Evolutionary conservation across 139 green algal genomes (phyloP).

Genomic region (Chlorella sp.): DNA sequence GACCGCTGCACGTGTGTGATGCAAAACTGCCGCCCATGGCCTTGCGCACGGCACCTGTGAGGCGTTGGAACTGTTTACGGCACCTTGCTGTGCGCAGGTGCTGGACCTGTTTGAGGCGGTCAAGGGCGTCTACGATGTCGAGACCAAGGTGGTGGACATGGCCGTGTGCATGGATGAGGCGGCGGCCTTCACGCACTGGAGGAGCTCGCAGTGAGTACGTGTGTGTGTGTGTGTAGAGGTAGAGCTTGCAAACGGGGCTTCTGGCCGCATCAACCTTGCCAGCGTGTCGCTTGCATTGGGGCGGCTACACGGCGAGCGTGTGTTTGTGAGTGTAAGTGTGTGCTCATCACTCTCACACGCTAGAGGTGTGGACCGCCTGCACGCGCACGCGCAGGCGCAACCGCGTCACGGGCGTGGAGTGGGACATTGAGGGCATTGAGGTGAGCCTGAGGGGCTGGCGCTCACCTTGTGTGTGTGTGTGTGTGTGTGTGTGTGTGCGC

Average conservation of each 20-base stretch:
- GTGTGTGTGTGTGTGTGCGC: too few species aligned
- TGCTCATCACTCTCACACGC: background rate
- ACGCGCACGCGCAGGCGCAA: background rate
- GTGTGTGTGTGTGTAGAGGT: too few species aligned
- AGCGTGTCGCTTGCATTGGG: background rate
- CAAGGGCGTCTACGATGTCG: background rate
- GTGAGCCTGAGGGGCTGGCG: too few species aligned
- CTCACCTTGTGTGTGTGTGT: too few species aligned
- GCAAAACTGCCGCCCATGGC: background rate
- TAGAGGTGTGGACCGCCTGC: background rate
- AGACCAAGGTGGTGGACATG: background rate
- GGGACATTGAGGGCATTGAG: background rate
- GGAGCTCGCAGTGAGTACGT: background rate
- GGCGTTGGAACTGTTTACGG: background rate
- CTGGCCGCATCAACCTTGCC: background rate
- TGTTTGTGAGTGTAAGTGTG: background rate
- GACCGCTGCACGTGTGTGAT: too few species aligned
- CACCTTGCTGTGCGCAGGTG: too few species aligned
- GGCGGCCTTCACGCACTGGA: background rate
- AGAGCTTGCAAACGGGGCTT: too few species aligned
- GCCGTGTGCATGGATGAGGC: background rate
- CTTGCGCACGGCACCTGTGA: background rate
- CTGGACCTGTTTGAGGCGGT: too few species aligned
- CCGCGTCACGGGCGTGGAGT: background rate
- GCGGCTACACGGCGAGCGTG: background rate